Evolutionary conservation across 2,329 filamentous ascomycete species (phyloP).

Genomic region (Fusarium dlaminii): DNA sequence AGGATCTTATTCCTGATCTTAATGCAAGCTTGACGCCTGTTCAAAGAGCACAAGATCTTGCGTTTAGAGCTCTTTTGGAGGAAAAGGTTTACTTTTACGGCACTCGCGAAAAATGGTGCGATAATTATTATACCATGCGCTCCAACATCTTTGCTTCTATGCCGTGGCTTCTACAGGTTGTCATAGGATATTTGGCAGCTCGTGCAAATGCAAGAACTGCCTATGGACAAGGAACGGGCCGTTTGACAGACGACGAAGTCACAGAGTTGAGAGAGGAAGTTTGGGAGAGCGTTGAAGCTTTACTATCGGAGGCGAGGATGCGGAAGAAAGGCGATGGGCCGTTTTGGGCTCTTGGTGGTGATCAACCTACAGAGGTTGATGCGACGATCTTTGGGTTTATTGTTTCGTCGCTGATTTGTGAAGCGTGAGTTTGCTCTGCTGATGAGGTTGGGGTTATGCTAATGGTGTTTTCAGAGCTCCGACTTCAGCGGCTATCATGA

Average conservation of each 20-base stretch:
- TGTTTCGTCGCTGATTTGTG: constrained; percentile 59
- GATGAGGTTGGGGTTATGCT: background rate
- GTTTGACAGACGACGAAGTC: constrained; percentile 62
- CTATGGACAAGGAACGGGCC: constrained; percentile 65
- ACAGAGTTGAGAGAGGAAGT: constrained; percentile 56
- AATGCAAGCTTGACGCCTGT: constrained; percentile 53
- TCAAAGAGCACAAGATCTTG: constrained; percentile 59
- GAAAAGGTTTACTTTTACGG: constrained; percentile 69
- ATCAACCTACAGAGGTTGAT: constrained; percentile 66
- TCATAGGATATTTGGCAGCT: constrained; percentile 62
- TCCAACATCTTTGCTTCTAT: constrained; percentile 58
- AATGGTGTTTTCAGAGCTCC: constrained; percentile 52
- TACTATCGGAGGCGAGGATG: constrained; percentile 53
- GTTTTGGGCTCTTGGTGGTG: constrained; percentile 67
- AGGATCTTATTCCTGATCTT: constrained; percentile 57
- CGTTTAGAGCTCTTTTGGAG: constrained; percentile 64
- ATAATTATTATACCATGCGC: constrained; percentile 69
- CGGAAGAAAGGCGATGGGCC: constrained; percentile 42
- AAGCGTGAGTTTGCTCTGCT: constrained; percentile 58
- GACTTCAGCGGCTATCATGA: constrained; percentile 55
- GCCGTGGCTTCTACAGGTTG: constrained; percentile 60
- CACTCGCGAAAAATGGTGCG: constrained; percentile 64
- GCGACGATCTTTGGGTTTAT: constrained; percentile 67
- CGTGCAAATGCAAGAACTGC: constrained; percentile 55
- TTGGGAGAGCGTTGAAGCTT: constrained; percentile 61